Conservation (phyloP, 352 stramenopile species). For the Globisporangium cystogenes region DNA sequence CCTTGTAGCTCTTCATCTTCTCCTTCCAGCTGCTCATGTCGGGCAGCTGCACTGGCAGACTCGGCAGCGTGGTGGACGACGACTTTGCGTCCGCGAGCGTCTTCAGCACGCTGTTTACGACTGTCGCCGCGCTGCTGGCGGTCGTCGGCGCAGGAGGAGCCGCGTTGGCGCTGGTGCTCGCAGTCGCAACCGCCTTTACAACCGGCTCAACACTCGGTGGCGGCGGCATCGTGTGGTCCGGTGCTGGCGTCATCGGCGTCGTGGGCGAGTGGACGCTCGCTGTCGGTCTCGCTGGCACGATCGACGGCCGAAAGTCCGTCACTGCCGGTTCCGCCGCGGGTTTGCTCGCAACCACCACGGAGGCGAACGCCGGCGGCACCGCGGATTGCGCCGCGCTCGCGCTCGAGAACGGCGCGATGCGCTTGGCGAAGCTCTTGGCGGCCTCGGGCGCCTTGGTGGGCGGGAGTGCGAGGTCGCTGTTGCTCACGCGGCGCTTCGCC, state of each 20-base stretch:
- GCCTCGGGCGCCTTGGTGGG: neutral
- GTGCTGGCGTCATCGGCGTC: conserved; percentile 29
- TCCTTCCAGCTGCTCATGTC: conserved; percentile 40
- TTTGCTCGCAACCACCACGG: neutral
- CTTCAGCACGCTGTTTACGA: conserved; percentile 31
- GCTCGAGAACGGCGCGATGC: conserved; percentile 9
- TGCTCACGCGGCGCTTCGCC: conserved; percentile 1
- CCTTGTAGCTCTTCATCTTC: conserved; percentile 36
- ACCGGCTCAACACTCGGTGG: conserved; percentile 17
- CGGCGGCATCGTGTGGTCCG: conserved; percentile 24
- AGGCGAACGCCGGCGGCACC: neutral
- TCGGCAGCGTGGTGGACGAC: conserved; percentile 17
- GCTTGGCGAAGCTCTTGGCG: conserved; percentile 13
- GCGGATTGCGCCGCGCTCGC: neutral
- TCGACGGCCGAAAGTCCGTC: conserved; percentile 9
- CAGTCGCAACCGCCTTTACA: neutral
- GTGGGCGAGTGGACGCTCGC: conserved; percentile 14
- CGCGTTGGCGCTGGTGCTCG: neutral
- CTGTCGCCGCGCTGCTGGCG: conserved; percentile 8
- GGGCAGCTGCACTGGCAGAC: conserved; percentile 18
- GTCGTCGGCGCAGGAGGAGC: neutral
- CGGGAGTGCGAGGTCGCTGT: neutral
- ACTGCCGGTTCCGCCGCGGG: neutral
- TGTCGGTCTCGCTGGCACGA: neutral
- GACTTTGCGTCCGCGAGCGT: conserved; percentile 24